A percentile compares a stretch with the other conserved stretches of the same genome.
Evolutionary conservation across 257 asterid genomes (phyloP).

Genomic region (Nicotiana benthamiana): DNA sequence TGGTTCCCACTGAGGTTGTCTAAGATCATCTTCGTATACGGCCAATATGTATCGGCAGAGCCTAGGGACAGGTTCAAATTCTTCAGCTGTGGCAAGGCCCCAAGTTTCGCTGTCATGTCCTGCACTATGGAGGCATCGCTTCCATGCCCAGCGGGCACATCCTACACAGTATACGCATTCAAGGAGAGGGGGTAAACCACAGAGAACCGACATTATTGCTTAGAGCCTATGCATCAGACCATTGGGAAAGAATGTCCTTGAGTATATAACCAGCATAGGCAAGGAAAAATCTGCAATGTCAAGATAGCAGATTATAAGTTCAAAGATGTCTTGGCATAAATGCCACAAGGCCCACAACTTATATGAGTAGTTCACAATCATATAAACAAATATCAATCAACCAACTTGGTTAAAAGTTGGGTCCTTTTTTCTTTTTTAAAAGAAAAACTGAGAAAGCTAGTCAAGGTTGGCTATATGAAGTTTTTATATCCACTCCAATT

Average conservation of each 20-base stretch:
- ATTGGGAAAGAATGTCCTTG: background rate
- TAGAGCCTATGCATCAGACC: constrained; percentile 5
- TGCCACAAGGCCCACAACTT: background rate
- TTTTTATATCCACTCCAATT: background rate
- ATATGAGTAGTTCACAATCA: background rate
- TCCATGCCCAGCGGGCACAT: constrained; percentile 81
- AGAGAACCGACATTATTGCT: constrained; percentile 54
- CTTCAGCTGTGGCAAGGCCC: constrained; percentile 57
- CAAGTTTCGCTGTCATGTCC: constrained; percentile 70
- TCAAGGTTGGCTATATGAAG: background rate
- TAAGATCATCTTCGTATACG: constrained; percentile 62
- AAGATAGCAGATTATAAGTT: background rate
- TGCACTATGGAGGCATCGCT: constrained; percentile 70
- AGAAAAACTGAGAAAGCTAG: background rate
- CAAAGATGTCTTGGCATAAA: background rate
- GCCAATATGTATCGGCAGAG: constrained; percentile 67
- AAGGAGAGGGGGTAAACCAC: constrained; percentile 60
- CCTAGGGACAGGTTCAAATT: constrained; percentile 78
- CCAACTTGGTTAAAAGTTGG: background rate
- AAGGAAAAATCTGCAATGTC: background rate
- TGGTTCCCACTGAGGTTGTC: constrained; percentile 54
- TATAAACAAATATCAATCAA: background rate
- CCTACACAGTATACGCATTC: constrained; percentile 74
- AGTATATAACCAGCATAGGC: background rate
- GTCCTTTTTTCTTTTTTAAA: too few relatives aligned